Evolutionary conservation across 2,329 filamentous ascomycete species (phyloP), one percentile per base, ranked within the genome.

Genomic region (Mycosphaerelloides madeirae): DNA sequence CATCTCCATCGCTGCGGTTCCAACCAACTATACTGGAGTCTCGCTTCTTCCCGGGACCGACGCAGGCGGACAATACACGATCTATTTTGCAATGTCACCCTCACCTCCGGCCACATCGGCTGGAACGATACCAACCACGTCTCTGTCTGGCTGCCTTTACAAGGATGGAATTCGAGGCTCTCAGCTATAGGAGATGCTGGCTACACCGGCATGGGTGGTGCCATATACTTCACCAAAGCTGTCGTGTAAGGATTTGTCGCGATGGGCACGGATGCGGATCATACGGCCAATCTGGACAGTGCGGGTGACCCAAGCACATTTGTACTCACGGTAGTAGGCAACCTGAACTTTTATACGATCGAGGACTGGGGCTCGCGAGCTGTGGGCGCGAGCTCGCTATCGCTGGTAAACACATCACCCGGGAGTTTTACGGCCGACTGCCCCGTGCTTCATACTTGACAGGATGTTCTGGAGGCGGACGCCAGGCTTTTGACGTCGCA

Each of bases 171-270:
- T 43, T 61, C 61, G 1, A 63, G 66, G 0, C 62, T 74, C 22
- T 56, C 62, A 37, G 65, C 57, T 11, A 51, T 62, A 0, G 72
- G 72, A 1, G 70, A 69, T 2, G 69, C 66, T 13, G 63, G 66
- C 25, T 5, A n/a, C n/a, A n/a, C n/a, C n/a, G n/a, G n/a, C n/a
- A n/a, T n/a, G n/a, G n/a, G n/a, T n/a, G n/a, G n/a, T 7, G n/a
- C 7, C n/a, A 8, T 33, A 7, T n/a, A n/a, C n/a, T n/a, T n/a
- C 13, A 35, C 31, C 5, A 13, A 22, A 29, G 61, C 46, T 39
- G 49, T 53, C 38, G 50, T 48, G 1, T 29, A 48, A 20, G 59
- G 56, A 12, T 63, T 53, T 41, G 56, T 54, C 14, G 45, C 55
- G 0, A 54, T 52, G 3, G 50, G 36, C 22, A 63, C 60, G 1